Conservation (phyloP, 1,284 basidiomycete species). For the Ceratobasidium papillatum region DNA sequence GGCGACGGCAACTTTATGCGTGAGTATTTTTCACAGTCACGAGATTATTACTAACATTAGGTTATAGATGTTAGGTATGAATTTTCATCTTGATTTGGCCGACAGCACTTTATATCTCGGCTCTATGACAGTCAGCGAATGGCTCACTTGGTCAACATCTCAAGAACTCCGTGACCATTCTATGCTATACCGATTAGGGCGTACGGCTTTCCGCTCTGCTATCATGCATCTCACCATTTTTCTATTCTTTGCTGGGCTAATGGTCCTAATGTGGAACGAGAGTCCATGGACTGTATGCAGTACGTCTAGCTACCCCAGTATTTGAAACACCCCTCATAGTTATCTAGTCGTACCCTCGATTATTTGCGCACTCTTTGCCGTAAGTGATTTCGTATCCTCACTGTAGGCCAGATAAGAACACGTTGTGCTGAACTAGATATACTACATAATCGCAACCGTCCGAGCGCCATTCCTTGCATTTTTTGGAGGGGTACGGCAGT, state of each 20-base stretch:
- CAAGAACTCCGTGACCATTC: constrained; percentile 17
- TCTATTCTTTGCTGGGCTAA: constrained; percentile 31
- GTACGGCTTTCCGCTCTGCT: constrained; percentile 11
- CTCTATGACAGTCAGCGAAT: constrained; percentile 6
- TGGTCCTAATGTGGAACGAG: constrained; percentile 18
- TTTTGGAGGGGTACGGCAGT: not conserved
- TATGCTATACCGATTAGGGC: constrained; percentile 1
- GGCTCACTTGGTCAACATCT: constrained; percentile 22
- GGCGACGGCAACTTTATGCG: not conserved
- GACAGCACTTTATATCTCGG: not conserved
- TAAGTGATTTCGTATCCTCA: not conserved
- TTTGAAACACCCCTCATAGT: not conserved
- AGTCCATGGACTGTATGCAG: not conserved
- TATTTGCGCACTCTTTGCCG: not conserved
- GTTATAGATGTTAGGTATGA: not conserved
- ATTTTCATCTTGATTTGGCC: not conserved
- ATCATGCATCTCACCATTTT: constrained; percentile 34
- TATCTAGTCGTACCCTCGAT: constrained; percentile 2
- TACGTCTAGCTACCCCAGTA: not conserved
- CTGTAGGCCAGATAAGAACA: not conserved
- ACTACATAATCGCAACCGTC: constrained; percentile 18
- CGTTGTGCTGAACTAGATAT: not conserved
- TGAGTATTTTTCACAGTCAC: not conserved
- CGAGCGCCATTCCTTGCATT: constrained; percentile 14
- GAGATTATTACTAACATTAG: not conserved